Base-by-base conservation (phyloP, 108 stramenopile genomes). In the Discostella pseudostelligera region DNA sequence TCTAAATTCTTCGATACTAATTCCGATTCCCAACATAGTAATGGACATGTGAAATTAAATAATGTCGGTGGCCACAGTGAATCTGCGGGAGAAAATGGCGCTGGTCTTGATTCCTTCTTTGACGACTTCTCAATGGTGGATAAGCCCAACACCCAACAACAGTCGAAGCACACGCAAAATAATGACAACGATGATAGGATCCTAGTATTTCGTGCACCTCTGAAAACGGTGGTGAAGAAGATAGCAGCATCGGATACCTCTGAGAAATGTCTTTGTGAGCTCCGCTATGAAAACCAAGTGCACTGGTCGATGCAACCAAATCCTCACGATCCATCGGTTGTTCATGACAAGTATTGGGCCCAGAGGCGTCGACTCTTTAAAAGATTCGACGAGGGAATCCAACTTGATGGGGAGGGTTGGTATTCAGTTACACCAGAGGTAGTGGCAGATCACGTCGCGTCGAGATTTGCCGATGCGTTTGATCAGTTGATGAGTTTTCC, bases 371-470 rank as follows among this genome's bases (percentile, higher is more conserved):
- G 97, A 20, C 74, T 95, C 28, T 99, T 97, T 69, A 89, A 89
- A 1, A 74, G 65, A 39, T 99, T 93, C 68, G 97, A 97, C 79
- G 48, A 76, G 17, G 98, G 98, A 2, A 83, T 96, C 13, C 77
- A 76, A 59, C 72, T 99, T 39, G 98, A 99, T 84, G 62, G 74
- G 7, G 96, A 99, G 79, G 90, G 94, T 12, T 99, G 98, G 98
- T 99, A 86, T 72, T 96, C 96, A 1, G 96, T 97, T 4, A 99
- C 98, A 2, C 96, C 96, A 2, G 98, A 99, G 80, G 72, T 79
- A 6, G 96, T 97, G 60, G 95, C 96, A 21, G 79, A 86, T 62
- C 93, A 97, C 51, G 87, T 97, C 14, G 96, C 93, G 3, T 74
- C 78, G 37, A 77, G 82, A 25, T 63, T 90, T 39, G 69, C 68